Evolutionary conservation across 2,329 filamentous ascomycete species (phyloP).

Genomic region (Didymella segeticola): DNA sequence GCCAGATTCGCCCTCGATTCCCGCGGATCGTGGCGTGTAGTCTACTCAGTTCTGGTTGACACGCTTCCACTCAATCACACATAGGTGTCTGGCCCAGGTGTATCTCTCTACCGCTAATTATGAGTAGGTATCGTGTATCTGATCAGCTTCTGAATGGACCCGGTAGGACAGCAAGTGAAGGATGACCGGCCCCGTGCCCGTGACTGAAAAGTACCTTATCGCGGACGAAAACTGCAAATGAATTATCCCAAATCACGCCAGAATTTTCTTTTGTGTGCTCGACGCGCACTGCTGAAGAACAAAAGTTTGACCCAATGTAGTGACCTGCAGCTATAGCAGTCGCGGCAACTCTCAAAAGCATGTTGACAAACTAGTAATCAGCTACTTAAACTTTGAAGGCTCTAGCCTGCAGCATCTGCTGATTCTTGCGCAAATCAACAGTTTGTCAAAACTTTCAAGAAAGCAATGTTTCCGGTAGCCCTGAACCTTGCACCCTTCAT

Average conservation of each 20-base stretch:
- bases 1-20: slow-evolving; percentile 19
- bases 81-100: background rate
- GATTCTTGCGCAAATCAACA: slow-evolving; percentile 11
- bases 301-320: background rate
- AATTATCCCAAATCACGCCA: background rate
- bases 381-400: slow-evolving; percentile 5
- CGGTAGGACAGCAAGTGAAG: slow-evolving; percentile 4
- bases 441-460: slow-evolving; percentile 10
- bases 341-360: slow-evolving; percentile 4
- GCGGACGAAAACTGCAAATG: slow-evolving; percentile 1
- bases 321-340: background rate
- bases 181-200: slow-evolving; percentile 10
- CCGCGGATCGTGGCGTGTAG: slow-evolving; percentile 1
- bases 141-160: slow-evolving; percentile 31
- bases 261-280: background rate
- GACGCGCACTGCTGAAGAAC: background rate
- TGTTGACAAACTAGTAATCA: slow-evolving; percentile 7
- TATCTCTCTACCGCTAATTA: background rate
- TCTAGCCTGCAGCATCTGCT: slow-evolving; percentile 13
- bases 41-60: slow-evolving; percentile 2
- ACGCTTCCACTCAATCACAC: background rate
- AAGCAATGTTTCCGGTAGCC: slow-evolving; percentile 4
- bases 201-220: slow-evolving; percentile 5
- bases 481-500: slow-evolving; percentile 9
- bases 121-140: slow-evolving; percentile 7